Evolutionary conservation across 805 yeast genomes (phyloP).

Genomic region (Myxozyma mucilagina): DNA sequence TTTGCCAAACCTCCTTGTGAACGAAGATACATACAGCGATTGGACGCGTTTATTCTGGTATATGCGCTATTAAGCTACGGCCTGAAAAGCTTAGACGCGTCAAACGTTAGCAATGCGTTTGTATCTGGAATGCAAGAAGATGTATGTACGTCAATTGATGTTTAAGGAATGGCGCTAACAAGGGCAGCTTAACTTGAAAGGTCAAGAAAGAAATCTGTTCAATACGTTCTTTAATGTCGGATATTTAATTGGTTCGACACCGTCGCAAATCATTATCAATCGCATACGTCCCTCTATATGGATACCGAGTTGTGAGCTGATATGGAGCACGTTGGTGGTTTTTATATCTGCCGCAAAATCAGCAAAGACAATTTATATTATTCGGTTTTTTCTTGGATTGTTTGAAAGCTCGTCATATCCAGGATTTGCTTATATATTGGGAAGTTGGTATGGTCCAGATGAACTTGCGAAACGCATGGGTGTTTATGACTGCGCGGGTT

Average conservation of each 20-base stretch:
- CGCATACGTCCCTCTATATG: constrained; percentile 35
- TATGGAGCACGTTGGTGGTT: constrained; percentile 36
- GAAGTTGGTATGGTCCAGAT: constrained; percentile 37
- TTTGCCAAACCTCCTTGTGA: constrained; percentile 35
- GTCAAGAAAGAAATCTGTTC: constrained; percentile 27
- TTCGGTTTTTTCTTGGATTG: constrained; percentile 40
- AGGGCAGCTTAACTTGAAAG: constrained; percentile 15
- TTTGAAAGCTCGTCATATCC: constrained; percentile 39
- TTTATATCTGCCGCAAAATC: constrained; percentile 34
- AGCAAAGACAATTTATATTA: constrained; percentile 34
- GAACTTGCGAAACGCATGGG: constrained; percentile 38
- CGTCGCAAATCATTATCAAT: constrained; percentile 40
- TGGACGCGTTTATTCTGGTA: constrained; percentile 40
- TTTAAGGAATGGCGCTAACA: background rate
- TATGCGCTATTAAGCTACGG: constrained; percentile 44
- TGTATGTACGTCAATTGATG: constrained; percentile 34
- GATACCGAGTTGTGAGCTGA: constrained; percentile 37
- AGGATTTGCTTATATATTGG: constrained; percentile 35
- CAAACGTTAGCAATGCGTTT: constrained; percentile 65
- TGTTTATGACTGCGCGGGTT: constrained; percentile 32
- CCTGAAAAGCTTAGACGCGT: constrained; percentile 58
- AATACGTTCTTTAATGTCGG: constrained; percentile 34
- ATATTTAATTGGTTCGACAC: constrained; percentile 40
- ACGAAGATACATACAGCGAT: constrained; percentile 39
- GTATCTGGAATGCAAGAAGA: constrained; percentile 63